A percentile compares a stretch with the other conserved stretches of the same genome.
Evolutionary conservation across 73 alveolate species (phyloP).

Genomic region (Symbiodinium pilosum): DNA sequence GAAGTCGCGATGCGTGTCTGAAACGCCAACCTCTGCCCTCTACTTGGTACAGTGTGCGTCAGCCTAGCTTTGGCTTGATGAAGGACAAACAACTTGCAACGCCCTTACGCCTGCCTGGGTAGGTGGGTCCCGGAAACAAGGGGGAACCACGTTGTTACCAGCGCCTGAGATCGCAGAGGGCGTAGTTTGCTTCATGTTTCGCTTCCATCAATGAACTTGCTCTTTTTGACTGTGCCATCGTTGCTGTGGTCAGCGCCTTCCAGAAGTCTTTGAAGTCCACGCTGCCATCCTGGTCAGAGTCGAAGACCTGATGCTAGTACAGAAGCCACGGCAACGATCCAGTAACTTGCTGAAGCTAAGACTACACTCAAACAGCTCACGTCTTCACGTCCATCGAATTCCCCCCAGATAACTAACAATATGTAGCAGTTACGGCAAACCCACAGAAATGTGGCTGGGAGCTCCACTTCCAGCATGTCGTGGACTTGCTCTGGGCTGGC

Average conservation of each 20-base stretch:
- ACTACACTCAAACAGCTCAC: neutral
- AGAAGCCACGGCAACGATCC: neutral
- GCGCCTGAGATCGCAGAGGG: neutral
- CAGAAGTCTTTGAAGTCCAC: constrained; percentile 79
- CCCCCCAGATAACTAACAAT: too few species aligned
- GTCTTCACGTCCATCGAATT: neutral
- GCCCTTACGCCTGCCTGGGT: constrained; percentile 15
- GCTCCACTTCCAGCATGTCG: constrained; percentile 53
- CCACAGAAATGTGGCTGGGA: neutral
- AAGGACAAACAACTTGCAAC: too few species aligned
- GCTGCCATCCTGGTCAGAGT: constrained; percentile 60
- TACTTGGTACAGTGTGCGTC: too few species aligned
- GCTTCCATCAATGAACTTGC: too few species aligned
- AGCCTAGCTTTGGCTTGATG: too few species aligned
- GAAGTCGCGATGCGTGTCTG: too few species aligned
- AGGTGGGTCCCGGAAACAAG: constrained; percentile 79
- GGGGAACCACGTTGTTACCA: constrained; percentile 84
- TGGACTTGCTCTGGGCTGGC: constrained; percentile 15
- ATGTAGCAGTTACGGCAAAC: neutral
- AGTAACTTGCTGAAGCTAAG: neutral
- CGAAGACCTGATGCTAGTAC: constrained; percentile 45
- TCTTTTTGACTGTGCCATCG: too few species aligned
- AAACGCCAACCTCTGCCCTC: too few species aligned
- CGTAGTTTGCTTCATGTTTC: too few species aligned
- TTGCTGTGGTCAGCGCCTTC: too few species aligned